Percentiles rank a stretch among this genome's conserved stretches.
These are phyloP conservation scores for Chlamydomonas sphaeroides DNA, from an alignment of 139 green algal species.

Conservation along the genomic window DNA sequence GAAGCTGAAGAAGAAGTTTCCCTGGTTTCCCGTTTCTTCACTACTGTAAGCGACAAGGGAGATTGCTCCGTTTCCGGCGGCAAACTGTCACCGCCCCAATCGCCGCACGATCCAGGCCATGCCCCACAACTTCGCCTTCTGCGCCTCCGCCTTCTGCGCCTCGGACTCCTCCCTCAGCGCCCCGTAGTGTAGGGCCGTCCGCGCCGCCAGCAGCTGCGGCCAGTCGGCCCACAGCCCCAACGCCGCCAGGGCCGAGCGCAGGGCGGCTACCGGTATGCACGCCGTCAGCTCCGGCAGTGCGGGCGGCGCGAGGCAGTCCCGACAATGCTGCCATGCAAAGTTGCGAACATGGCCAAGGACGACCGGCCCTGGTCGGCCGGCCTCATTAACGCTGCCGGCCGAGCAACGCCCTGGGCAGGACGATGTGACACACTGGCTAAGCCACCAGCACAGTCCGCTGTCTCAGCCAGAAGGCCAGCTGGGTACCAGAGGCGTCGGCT, in stretches of 20 bases:
- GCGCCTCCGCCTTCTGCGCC: background rate
- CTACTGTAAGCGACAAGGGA: too few relatives aligned
- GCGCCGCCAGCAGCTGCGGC: background rate
- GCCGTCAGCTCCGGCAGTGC: background rate
- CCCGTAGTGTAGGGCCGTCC: background rate
- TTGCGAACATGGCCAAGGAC: too few relatives aligned
- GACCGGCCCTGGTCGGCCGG: too few relatives aligned
- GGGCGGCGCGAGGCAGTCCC: background rate
- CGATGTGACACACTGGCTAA: too few relatives aligned
- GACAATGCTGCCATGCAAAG: background rate
- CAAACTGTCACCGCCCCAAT: background rate
- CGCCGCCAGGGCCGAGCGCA: background rate
- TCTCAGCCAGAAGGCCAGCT: too few relatives aligned
- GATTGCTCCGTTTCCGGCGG: too few relatives aligned
- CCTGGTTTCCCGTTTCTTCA: too few relatives aligned
- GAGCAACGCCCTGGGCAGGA: too few relatives aligned
- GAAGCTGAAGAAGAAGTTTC: too few relatives aligned
- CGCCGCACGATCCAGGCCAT: background rate
- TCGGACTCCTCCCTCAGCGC: background rate
- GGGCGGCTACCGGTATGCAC: background rate
- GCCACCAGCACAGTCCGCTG: too few relatives aligned
- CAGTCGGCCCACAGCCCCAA: constrained; percentile 14
- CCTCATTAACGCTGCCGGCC: too few relatives aligned
- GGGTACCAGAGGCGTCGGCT: too few relatives aligned
- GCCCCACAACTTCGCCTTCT: background rate